Percentiles rank a stretch among this genome's conserved stretches.
These are phyloP conservation scores for Dryadomyces sulphureus DNA, from an alignment of 2,329 filamentous ascomycete genomes.

Conservation along the genomic window DNA sequence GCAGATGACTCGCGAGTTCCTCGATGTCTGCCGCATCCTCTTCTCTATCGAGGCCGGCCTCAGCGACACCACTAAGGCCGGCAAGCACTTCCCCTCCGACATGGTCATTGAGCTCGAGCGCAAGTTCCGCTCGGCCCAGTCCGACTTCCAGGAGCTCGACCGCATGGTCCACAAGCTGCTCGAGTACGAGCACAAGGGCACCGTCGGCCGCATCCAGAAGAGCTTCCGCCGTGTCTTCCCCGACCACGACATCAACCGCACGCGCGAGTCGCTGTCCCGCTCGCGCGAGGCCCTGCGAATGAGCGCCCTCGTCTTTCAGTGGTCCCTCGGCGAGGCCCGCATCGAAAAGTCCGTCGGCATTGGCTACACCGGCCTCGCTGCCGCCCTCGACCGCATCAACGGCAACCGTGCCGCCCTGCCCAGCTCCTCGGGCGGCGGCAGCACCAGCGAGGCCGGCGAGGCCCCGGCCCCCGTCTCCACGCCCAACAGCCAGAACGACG, in stretches of 20 bases:
- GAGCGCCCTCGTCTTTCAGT: conserved; percentile 50
- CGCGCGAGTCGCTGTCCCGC: conserved; percentile 39
- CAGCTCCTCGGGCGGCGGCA: not conserved
- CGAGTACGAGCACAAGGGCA: conserved; percentile 45
- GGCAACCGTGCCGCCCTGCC: conserved; percentile 15
- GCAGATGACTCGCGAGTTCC: conserved; percentile 47
- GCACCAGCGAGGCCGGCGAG: not conserved
- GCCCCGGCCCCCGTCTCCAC: not conserved
- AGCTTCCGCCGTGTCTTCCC: conserved; percentile 50
- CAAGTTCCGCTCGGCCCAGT: conserved; percentile 45
- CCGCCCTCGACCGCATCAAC: conserved; percentile 42
- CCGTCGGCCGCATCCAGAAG: conserved; percentile 43
- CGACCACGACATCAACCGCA: conserved; percentile 45
- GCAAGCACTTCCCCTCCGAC: conserved; percentile 41
- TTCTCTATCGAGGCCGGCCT: conserved; percentile 56
- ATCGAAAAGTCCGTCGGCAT: conserved; percentile 47
- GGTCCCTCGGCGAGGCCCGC: conserved; percentile 44
- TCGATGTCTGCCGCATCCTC: conserved; percentile 50
- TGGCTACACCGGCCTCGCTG: conserved; percentile 51
- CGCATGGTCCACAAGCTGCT: conserved; percentile 47
- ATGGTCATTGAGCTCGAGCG: conserved; percentile 48
- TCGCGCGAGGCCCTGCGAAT: conserved; percentile 48
- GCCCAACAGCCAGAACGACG: not conserved
- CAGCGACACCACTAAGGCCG: conserved; percentile 27
- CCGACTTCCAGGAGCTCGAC: conserved; percentile 48